phyloP scores from a whole-genome alignment of 441 rosid species.

The Melianthus villosus region DNA sequence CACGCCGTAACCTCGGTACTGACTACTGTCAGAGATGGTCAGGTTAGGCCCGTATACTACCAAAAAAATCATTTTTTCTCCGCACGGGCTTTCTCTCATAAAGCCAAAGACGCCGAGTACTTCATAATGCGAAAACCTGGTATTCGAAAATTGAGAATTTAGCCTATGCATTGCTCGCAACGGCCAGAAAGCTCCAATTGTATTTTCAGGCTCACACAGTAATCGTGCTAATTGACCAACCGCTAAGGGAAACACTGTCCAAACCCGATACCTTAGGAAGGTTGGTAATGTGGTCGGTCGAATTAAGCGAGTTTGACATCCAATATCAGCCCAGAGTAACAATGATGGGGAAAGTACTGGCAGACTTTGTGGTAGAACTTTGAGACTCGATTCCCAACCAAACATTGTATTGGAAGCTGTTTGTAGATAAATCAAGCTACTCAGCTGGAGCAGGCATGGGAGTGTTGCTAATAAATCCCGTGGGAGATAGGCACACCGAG shows the following conservation, averaged over 20 bases:
- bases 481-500: too few species aligned
- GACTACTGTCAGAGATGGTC: neutral
- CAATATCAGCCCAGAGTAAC: too few species aligned
- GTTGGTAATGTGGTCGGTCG: neutral
- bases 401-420: fast-evolving
- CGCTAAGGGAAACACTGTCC: neutral
- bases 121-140: neutral
- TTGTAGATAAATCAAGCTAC: neutral
- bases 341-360: too few species aligned
- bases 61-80: too few species aligned
- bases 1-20: neutral
- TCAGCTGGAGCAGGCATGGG: too few species aligned
- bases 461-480: too few species aligned
- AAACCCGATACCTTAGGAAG: neutral
- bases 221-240: neutral
- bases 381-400: too few species aligned
- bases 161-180: neutral
- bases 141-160: neutral
- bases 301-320: too few species aligned
- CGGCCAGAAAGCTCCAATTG: neutral
- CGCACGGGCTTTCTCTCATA: too few species aligned
- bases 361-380: too few species aligned
- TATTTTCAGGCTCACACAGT: neutral
- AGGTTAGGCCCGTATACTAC: neutral
- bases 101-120: too few species aligned